These are phyloP conservation scores for Auricularia cornea DNA, from an alignment of 768 basidiomycete genomes.

Conservation along the genomic window DNA sequence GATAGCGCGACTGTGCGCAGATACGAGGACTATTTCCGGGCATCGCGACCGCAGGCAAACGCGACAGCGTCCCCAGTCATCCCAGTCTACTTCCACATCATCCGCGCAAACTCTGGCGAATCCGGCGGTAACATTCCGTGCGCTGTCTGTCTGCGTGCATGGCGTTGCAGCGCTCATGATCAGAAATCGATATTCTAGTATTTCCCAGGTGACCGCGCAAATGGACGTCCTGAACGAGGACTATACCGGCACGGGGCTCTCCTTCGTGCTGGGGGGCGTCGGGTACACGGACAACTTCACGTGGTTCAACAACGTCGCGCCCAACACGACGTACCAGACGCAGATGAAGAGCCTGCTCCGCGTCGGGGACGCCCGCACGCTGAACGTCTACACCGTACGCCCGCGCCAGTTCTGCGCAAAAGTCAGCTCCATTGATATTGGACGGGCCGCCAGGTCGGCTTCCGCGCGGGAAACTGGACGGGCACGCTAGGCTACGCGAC, in stretches of 20 bases:
- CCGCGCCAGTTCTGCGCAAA: conserved; percentile 12
- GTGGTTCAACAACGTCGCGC: conserved; percentile 42
- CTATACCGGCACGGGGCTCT: conserved; percentile 29
- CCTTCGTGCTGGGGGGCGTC: conserved; percentile 33
- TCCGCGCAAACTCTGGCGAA: neutral
- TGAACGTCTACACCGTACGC: conserved; percentile 49
- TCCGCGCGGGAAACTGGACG: conserved; percentile 7
- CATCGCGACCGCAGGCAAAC: no score
- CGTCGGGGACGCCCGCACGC: conserved; percentile 28
- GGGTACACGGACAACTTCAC: conserved; percentile 34
- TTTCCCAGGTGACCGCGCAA: conserved; percentile 25
- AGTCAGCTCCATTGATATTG: conserved; percentile 11
- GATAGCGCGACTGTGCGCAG: no score
- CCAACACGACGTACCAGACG: conserved; percentile 28
- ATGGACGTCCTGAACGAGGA: conserved; percentile 36
- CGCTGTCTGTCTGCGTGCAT: no score
- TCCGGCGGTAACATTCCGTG: neutral
- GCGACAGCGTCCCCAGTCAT: neutral
- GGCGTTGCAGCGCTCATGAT: no score
- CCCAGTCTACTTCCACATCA: neutral
- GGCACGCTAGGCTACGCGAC: conserved; percentile 49
- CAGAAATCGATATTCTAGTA: no score
- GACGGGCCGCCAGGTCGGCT: conserved; percentile 24
- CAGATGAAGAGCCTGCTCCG: conserved; percentile 42
- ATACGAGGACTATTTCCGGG: no score